Percentiles rank a stretch among this genome's conserved stretches.
These are phyloP conservation scores for Murraya paniculata DNA, from an alignment of 345 rosid species.

Conservation along the genomic window DNA sequence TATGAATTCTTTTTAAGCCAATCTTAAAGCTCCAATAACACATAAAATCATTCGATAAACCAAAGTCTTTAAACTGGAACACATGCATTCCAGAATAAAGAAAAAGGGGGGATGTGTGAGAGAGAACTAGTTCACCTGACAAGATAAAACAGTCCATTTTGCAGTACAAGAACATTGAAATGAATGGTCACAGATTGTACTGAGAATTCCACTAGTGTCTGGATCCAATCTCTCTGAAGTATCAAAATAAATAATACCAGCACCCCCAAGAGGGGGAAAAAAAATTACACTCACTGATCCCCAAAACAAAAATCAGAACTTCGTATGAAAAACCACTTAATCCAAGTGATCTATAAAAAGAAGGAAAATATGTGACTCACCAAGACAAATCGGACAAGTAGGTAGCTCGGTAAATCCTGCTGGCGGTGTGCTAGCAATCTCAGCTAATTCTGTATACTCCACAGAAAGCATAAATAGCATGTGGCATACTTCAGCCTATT, in stretches of 20 bases:
- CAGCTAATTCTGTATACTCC: conserved; percentile 62
- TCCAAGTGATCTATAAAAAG: not conserved
- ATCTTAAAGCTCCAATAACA: not conserved
- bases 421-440: conserved; percentile 65
- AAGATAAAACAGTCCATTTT: conserved; percentile 90
- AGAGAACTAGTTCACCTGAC: conserved; percentile 58
- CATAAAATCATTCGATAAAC: not conserved
- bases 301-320: not conserved
- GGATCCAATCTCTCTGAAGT: conserved; percentile 83
- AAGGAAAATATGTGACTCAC: conserved; percentile 30
- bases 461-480: conserved; percentile 58
- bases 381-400: conserved; percentile 89
- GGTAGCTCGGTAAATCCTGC: conserved; percentile 75
- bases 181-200: conserved; percentile 91
- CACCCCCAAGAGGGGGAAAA: not conserved
- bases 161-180: conserved; percentile 91
- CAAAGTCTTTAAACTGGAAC: not conserved
- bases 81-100: not conserved
- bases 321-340: not conserved
- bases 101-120: not conserved
- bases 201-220: conserved; percentile 83
- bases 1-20: not conserved
- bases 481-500: conserved; percentile 89
- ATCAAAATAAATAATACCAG: not conserved
- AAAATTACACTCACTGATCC: not conserved